These are phyloP conservation scores for Wallacemonas collosoma DNA, from an alignment of 208 protist species.

Conservation along the genomic window DNA sequence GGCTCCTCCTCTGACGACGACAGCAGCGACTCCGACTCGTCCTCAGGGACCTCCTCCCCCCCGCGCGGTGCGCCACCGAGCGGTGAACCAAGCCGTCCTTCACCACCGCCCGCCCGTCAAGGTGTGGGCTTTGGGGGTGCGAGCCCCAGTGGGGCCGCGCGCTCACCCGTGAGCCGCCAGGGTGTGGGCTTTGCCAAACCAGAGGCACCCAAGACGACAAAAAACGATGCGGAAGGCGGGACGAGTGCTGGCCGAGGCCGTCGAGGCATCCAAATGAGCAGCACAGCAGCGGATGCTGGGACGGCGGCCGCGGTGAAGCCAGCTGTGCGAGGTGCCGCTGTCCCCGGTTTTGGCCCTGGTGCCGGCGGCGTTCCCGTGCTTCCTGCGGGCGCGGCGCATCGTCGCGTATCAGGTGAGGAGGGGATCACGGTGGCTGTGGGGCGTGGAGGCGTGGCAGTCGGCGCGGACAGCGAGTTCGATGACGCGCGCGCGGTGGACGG, in stretches of 20 bases:
- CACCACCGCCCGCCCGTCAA: constrained; percentile 21
- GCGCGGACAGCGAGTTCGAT: constrained; percentile 23
- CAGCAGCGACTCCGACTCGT: constrained; percentile 6
- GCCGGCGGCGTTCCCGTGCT: not conserved
- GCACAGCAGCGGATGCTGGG: not conserved
- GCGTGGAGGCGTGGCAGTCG: not conserved
- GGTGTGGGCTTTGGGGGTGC: constrained; percentile 28
- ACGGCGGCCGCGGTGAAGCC: not conserved
- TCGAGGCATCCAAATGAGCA: constrained; percentile 9
- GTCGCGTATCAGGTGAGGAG: constrained; percentile 10
- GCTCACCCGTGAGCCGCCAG: not conserved
- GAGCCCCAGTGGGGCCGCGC: not conserved
- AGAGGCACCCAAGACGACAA: not conserved
- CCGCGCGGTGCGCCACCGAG: constrained; percentile 1
- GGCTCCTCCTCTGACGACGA: constrained; percentile 25
- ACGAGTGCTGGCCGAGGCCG: not conserved
- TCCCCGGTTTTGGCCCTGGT: constrained; percentile 17
- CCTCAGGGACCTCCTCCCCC: not conserved
- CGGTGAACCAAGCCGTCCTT: not conserved
- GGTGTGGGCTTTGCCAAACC: constrained; percentile 18
- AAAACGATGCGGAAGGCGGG: not conserved
- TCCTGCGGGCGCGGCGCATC: not conserved
- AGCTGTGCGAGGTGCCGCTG: constrained; percentile 1
- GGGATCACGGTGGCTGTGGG: constrained; percentile 9
- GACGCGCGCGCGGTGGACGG: constrained; percentile 39